Base-by-base conservation (phyloP, 768 basidiomycete species). In the Mycena amicta region DNA sequence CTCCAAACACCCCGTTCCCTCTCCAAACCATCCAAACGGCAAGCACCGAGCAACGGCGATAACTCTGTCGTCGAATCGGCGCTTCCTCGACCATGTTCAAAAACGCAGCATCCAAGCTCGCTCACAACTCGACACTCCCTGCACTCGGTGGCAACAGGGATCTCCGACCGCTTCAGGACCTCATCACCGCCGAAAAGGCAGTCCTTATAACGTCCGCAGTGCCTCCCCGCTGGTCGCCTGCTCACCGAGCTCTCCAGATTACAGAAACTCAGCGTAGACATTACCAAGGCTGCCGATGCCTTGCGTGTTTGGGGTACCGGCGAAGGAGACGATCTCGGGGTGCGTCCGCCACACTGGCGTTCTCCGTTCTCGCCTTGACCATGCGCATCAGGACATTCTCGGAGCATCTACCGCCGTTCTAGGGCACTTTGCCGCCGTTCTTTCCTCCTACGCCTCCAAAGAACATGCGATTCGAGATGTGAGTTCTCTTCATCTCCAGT, bases 131-230 rank as follows among this genome's bases (percentile, higher is more conserved):
- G 1, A 89, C 91, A 3, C 76, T 95, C 5, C 89, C 93, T 41
- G 78, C 85, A 0, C 72, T 92, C 11, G 80, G 70, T 15, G 81
- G 78, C 0, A 94, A 93, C 70, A 85, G 87, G 66, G 94, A 95
- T 70, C 74, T 95, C 3, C 76, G 88, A 26, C 84, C 87, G 0
- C 76, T 97, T 6, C 94, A 97, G 69, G 93, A 95, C 67, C 80
- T 96, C 61, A 98, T 98, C 55, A 88, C 85, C 2, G 84, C 90
- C 1, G 94, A 97, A 74, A 98, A 98, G 75, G 75, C 82, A 5
- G 86, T 95, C 6, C 77, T 95, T 28, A 74, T 79, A 49, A 83
- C 89, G 92, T 93, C 65, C 66, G 87, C 78, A 45, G 43, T 23
- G 8, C 26, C 16, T n/a, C 13, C 27, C 15, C 28, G 2, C 49